Base-by-base conservation (phyloP, 257 asterid genomes). In the Rubia yunnanensis region DNA sequence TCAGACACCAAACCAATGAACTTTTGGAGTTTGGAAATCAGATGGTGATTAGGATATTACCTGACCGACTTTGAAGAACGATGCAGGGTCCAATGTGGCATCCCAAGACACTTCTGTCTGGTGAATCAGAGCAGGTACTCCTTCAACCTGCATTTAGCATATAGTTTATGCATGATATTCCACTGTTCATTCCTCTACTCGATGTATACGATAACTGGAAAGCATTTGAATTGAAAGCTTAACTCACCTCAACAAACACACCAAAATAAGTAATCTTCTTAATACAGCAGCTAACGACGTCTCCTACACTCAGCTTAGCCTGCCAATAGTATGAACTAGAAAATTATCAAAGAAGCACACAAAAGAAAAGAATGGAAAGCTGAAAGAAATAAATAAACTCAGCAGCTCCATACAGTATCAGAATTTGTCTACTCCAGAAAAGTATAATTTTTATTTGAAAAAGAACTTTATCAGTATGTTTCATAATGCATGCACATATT, bases 61-160 rank as follows among this genome's bases (percentile, higher is more conserved):
- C 97, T 92, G 96, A 28, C 97, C 97, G 63, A 89, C 86, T 89
- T 89, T 85, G 68, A 87, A 92, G 77, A 79, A 80, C 10, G 96
- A 77, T 53, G 77, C 81, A 69, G 94, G 96, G 82, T 92, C 95
- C 80, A 92, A 79, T 59, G 95, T 92, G 67, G 94, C 79, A 72
- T 87, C 97, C 98, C 98, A 92, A 2, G 98, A 92, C 60, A 92
- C 97, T 84, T 92, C 98, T 38, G 96, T 66, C 74, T 89, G 97
- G 81, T 89, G 96, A 80, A 92, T 87, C 67, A 92, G 81, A 1
- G 96, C 97, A 67, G 91, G 89, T 67, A 92, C 91, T 35, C 95
- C 98, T 80, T 89, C 97, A 71, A 92, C 86, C 98, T 92, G 76
- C 38, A 83, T 2, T 18, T n/a, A 18, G 38, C 60, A 67, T 44